Evolutionary conservation across 768 basidiomycete species (phyloP).

Genomic region (Mycena crocata): DNA sequence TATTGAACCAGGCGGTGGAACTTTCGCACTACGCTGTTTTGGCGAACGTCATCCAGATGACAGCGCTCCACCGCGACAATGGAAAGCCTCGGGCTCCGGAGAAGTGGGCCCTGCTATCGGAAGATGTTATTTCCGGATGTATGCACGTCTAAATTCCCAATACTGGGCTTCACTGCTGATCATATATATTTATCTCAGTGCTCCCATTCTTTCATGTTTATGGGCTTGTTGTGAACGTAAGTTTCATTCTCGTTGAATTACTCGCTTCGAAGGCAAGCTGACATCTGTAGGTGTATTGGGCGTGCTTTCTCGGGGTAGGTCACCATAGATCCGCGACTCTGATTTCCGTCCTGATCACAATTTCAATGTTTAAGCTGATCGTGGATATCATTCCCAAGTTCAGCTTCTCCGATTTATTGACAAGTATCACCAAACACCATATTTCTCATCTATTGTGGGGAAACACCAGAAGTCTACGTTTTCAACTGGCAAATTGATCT

Average conservation of each 20-base stretch:
- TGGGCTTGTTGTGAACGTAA: neutral
- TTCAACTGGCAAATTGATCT: no score
- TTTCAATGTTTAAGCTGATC: neutral
- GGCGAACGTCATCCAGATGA: slow-evolving; percentile 1
- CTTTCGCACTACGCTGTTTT: neutral
- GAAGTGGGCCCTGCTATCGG: neutral
- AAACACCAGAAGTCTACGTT: neutral
- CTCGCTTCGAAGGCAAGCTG: neutral
- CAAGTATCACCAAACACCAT: neutral
- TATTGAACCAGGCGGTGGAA: neutral
- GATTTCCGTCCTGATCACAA: neutral
- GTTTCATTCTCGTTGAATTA: neutral
- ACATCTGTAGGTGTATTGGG: neutral
- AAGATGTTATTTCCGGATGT: neutral
- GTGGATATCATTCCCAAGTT: neutral
- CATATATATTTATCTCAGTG: neutral
- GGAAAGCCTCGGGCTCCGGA: neutral
- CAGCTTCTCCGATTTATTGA: neutral
- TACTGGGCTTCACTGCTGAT: neutral
- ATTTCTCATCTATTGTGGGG: neutral
- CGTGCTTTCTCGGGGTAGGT: neutral
- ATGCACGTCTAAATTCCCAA: neutral
- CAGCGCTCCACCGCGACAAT: neutral
- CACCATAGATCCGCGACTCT: neutral
- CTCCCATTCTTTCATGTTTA: slow-evolving; percentile 2